Evolutionary conservation across 352 stramenopile genomes (phyloP).

Genomic region (Poterioochromonas sp.): DNA sequence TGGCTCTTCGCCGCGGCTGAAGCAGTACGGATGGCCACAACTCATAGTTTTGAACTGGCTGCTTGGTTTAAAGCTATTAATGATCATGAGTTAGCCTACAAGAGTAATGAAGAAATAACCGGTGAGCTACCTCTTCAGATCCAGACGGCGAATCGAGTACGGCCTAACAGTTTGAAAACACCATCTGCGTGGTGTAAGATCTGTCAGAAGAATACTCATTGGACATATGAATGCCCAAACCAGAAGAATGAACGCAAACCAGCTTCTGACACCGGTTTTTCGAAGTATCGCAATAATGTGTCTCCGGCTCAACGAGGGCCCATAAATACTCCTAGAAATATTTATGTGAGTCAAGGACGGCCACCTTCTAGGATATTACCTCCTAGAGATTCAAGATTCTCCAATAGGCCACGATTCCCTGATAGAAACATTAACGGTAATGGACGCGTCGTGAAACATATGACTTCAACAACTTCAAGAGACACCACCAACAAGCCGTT

Average conservation of each 20-base stretch:
- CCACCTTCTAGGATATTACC: conserved; percentile 28
- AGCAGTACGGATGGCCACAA: conserved; percentile 17
- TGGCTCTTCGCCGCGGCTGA: conserved; percentile 18
- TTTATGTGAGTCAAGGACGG: conserved; percentile 27
- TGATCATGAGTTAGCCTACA: conserved; percentile 23
- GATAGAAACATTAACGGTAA: conserved; percentile 31
- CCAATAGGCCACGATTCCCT: conserved; percentile 27
- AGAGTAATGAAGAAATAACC: conserved; percentile 33
- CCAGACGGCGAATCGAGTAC: conserved; percentile 27
- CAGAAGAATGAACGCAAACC: conserved; percentile 30
- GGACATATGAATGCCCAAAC: conserved; percentile 30
- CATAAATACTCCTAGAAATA: conserved; percentile 31
- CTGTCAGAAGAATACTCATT: conserved; percentile 31
- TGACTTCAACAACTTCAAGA: conserved; percentile 31
- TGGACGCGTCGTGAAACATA: conserved; percentile 29
- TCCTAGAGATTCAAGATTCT: conserved; percentile 29
- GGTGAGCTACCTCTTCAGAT: conserved; percentile 26
- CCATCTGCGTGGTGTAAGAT: conserved; percentile 28
- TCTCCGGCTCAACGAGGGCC: conserved; percentile 27
- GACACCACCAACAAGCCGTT: conserved; percentile 29
- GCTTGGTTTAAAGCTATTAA: conserved; percentile 31
- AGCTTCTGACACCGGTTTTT: conserved; percentile 27
- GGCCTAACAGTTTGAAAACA: conserved; percentile 30
- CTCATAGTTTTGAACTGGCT: conserved; percentile 18
- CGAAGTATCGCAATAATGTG: conserved; percentile 29